A percentile compares a stretch with the other conserved stretches of the same genome.
phyloP scores from a whole-genome alignment of 192 early-diverging fungal genomes.

The Podila horticola region DNA sequence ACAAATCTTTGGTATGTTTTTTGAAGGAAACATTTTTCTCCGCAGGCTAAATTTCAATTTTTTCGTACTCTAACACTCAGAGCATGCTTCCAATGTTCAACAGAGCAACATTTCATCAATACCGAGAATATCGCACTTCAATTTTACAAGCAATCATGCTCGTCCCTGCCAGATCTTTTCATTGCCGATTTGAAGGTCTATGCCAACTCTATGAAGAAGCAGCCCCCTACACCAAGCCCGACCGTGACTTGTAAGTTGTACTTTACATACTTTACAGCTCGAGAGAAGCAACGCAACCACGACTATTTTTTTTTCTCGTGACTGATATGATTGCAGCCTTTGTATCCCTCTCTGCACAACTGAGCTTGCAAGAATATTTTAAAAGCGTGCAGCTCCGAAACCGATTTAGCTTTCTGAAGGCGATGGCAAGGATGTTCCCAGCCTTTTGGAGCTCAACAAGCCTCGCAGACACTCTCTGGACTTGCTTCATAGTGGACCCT shows the following conservation, averaged over 20 bases:
- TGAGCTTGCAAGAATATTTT: constrained; percentile 21
- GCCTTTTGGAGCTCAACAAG: constrained; percentile 45
- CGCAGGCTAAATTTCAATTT: too few relatives aligned
- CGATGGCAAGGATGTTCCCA: constrained; percentile 40
- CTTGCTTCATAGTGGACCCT: constrained; percentile 54
- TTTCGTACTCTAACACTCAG: neutral
- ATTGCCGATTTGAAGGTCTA: constrained; percentile 29
- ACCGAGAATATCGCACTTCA: constrained; percentile 6
- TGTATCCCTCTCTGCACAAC: constrained; percentile 9
- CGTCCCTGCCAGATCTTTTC: constrained; percentile 20
- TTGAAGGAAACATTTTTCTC: neutral
- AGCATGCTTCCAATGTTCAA: neutral
- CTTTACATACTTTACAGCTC: too few relatives aligned
- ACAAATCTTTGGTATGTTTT: constrained; percentile 43
- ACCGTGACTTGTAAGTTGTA: constrained; percentile 27
- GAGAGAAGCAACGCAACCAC: too few relatives aligned
- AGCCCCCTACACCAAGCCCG: constrained; percentile 30
- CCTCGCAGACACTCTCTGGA: constrained; percentile 56
- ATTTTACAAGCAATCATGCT: constrained; percentile 29
- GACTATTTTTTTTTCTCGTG: neutral
- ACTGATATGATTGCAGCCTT: constrained; percentile 15
- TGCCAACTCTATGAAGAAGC: constrained; percentile 18
- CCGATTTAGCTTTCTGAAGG: constrained; percentile 47
- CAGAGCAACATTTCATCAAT: constrained; percentile 22
- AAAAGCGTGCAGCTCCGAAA: constrained; percentile 26